Conservation (phyloP, 1,139 yeast species). For the Torulaspora globosa region DNA sequence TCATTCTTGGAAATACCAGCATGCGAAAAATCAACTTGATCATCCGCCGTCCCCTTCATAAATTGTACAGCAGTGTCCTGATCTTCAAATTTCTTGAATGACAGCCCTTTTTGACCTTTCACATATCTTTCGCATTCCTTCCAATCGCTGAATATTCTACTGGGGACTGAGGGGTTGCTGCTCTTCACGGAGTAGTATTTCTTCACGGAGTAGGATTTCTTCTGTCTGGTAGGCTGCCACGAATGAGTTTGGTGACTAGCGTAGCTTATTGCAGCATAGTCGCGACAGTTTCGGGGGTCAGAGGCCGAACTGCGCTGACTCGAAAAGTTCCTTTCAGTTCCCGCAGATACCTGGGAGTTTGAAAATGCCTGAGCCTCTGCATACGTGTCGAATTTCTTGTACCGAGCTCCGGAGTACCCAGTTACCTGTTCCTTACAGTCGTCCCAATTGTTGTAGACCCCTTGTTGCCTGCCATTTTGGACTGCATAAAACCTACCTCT, state of each 20-base stretch:
- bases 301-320: not conserved
- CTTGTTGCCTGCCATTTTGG: slow-evolving; percentile 49
- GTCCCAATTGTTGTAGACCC: slow-evolving; percentile 53
- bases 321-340: not conserved
- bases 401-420: slow-evolving; percentile 54
- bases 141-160: slow-evolving; percentile 46
- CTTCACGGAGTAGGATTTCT: slow-evolving; percentile 27
- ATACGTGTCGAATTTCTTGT: slow-evolving; percentile 48
- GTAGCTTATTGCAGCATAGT: not conserved
- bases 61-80: slow-evolving; percentile 40
- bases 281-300: not conserved
- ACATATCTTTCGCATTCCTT: slow-evolving; percentile 44
- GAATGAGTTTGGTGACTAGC: not conserved
- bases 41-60: slow-evolving; percentile 23
- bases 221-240: not conserved
- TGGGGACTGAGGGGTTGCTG: slow-evolving; percentile 31
- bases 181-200: slow-evolving; percentile 43
- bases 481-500: slow-evolving; percentile 51
- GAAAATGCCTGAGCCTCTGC: slow-evolving; percentile 46
- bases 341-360: not conserved
- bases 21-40: slow-evolving; percentile 21
- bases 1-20: slow-evolving; percentile 19
- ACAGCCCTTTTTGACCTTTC: slow-evolving; percentile 44
- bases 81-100: slow-evolving; percentile 46
- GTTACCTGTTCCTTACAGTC: slow-evolving; percentile 45